Percentiles rank a stretch among this genome's conserved stretches.
Conservation (phyloP, 164 flowering plant genomes). For the Nymphaea colorata region DNA sequence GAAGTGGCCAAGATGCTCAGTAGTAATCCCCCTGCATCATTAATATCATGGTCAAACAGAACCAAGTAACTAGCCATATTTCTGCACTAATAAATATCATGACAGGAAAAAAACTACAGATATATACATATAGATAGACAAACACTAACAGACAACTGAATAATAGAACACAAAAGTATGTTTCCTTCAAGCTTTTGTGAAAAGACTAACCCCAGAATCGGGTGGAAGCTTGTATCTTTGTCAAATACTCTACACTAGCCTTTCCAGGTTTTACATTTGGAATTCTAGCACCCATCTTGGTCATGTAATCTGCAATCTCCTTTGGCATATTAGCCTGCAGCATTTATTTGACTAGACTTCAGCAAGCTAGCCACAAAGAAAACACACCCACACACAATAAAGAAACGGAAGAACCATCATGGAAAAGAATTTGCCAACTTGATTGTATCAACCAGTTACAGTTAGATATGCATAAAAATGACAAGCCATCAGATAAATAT, state of each 20-base stretch:
- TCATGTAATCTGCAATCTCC: slow-evolving; percentile 94
- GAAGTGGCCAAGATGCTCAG: slow-evolving; percentile 80
- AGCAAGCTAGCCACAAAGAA: background rate
- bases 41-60: slow-evolving; percentile 2
- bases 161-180: background rate
- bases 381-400: no score
- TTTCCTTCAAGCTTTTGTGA: background rate
- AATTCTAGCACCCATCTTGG: slow-evolving; percentile 97
- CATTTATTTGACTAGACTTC: slow-evolving; percentile 1
- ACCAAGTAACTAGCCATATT: background rate
- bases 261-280: slow-evolving; percentile 95
- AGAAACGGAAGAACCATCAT: no score
- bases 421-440: no score
- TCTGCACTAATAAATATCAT: background rate
- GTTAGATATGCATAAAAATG: no score
- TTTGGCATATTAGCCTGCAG: slow-evolving; percentile 92
- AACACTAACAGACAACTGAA: background rate
- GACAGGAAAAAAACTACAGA: background rate
- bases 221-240: slow-evolving; percentile 91
- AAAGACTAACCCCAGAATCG: slow-evolving; percentile 86
- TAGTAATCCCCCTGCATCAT: slow-evolving; percentile 67
- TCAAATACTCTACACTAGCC: slow-evolving; percentile 76
- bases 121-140: background rate
- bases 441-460: no score
- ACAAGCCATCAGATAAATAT: no score